phyloP scores from a whole-genome alignment of 2,329 filamentous ascomycete species.

The Diaporthe sp. region DNA sequence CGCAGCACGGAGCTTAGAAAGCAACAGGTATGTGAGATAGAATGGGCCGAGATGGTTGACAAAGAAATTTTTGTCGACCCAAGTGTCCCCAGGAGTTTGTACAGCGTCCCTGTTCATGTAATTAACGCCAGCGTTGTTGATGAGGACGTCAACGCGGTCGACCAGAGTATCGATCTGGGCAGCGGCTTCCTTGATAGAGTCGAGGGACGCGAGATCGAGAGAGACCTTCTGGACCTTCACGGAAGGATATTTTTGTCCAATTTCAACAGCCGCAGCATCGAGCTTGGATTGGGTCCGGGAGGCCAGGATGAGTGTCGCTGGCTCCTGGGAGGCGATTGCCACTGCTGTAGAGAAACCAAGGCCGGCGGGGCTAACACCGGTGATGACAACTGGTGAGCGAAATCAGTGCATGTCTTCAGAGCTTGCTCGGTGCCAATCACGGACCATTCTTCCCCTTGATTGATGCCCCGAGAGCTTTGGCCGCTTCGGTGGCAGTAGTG shows the following conservation, averaged over 20 bases:
- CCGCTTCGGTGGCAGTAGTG: conserved; percentile 49
- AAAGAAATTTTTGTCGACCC: conserved; percentile 50
- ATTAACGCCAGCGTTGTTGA: conserved; percentile 34
- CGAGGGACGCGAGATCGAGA: conserved; percentile 51
- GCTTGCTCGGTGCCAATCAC: background rate
- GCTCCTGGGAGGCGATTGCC: conserved; percentile 56
- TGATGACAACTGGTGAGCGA: conserved; percentile 48
- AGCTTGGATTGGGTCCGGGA: conserved; percentile 57
- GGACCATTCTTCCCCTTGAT: conserved; percentile 45
- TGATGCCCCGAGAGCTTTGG: conserved; percentile 40
- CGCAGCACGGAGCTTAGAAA: conserved; percentile 51
- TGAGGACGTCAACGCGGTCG: conserved; percentile 45
- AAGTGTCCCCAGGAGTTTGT: conserved; percentile 31
- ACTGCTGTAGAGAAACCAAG: conserved; percentile 53
- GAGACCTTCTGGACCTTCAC: conserved; percentile 48
- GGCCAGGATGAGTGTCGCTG: conserved; percentile 53
- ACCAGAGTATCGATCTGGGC: conserved; percentile 45
- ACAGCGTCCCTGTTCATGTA: conserved; percentile 19
- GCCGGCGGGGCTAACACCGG: conserved; percentile 53
- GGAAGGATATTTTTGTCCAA: conserved; percentile 46
- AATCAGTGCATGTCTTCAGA: background rate
- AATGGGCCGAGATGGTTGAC: conserved; percentile 62
- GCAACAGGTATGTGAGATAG: conserved; percentile 56
- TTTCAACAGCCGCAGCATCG: conserved; percentile 50
- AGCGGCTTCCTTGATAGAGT: conserved; percentile 50